Evolutionary conservation across 2,329 filamentous ascomycete genomes (phyloP).

Genomic region (Beauveria bassiana): DNA sequence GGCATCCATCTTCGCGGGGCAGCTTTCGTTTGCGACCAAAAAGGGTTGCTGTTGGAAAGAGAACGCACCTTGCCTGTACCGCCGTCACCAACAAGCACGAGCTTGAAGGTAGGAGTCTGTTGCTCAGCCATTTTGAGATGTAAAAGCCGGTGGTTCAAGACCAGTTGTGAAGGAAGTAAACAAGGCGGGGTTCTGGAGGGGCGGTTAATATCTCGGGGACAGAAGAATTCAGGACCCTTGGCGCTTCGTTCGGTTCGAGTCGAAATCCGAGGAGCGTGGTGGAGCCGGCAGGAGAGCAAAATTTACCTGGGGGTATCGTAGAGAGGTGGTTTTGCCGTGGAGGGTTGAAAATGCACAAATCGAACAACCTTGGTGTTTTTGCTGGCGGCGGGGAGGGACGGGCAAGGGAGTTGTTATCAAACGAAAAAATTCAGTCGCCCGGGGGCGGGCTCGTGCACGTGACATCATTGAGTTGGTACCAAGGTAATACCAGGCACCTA

Average conservation of each 20-base stretch:
- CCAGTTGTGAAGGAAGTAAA: constrained; percentile 34
- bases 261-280: constrained; percentile 10
- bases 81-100: constrained; percentile 98
- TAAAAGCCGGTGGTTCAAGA: constrained; percentile 16
- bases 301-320: constrained; percentile 10
- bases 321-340: constrained; percentile 23
- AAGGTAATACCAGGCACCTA: not conserved
- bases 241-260: not conserved
- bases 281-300: constrained; percentile 12
- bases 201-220: constrained; percentile 22
- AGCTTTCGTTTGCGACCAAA: constrained; percentile 5
- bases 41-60: constrained; percentile 10
- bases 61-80: constrained; percentile 92
- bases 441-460: constrained; percentile 27
- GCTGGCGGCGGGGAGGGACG: constrained; percentile 34
- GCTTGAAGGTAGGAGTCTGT: constrained; percentile 84
- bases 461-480: constrained; percentile 17
- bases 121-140: constrained; percentile 53
- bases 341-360: constrained; percentile 29
- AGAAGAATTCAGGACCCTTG: not conserved
- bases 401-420: constrained; percentile 27
- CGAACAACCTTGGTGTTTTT: constrained; percentile 32
- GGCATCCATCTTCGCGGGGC: constrained; percentile 13
- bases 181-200: constrained; percentile 36
- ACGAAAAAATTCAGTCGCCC: constrained; percentile 37